phyloP scores from a whole-genome alignment of 2,329 filamentous ascomycete species.

The Botrytis elliptica region DNA sequence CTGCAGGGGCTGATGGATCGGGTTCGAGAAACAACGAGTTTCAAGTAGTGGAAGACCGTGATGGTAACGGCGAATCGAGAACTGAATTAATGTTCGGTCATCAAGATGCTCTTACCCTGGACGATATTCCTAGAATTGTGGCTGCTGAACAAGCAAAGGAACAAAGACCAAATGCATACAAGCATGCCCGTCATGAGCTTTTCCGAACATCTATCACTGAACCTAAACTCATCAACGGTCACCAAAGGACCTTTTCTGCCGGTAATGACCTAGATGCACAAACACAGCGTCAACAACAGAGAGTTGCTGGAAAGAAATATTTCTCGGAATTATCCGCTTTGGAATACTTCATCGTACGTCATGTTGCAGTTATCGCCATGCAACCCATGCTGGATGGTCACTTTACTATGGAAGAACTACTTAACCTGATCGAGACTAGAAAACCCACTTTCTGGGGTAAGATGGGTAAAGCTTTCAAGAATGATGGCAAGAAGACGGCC shows the following conservation, averaged over 20 bases:
- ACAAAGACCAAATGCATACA: conserved; percentile 77
- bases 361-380: conserved; percentile 92
- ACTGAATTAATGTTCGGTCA: conserved; percentile 84
- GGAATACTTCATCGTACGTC: conserved; percentile 96
- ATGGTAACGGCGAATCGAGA: conserved; percentile 64
- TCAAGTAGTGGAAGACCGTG: conserved; percentile 78
- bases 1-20: conserved; percentile 61
- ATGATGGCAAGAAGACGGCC: conserved; percentile 66
- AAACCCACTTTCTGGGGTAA: conserved; percentile 98
- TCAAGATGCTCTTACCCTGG: conserved; percentile 86
- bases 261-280: conserved; percentile 50
- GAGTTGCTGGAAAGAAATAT: conserved; percentile 64
- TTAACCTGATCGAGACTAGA: conserved; percentile 88
- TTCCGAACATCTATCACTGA: conserved; percentile 57
- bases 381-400: conserved; percentile 85
- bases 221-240: conserved; percentile 65
- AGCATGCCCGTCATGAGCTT: conserved; percentile 68
- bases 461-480: conserved; percentile 93
- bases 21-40: conserved; percentile 58
- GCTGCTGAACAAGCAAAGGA: conserved; percentile 94
- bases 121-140: conserved; percentile 94
- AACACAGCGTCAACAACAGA: conserved; percentile 49
- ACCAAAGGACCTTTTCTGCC: conserved; percentile 66
- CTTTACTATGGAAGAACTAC: conserved; percentile 90
- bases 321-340: conserved; percentile 94